Evolutionary conservation across 1,284 basidiomycete species (phyloP).

Genomic region (Ganoderma leucocontextum): DNA sequence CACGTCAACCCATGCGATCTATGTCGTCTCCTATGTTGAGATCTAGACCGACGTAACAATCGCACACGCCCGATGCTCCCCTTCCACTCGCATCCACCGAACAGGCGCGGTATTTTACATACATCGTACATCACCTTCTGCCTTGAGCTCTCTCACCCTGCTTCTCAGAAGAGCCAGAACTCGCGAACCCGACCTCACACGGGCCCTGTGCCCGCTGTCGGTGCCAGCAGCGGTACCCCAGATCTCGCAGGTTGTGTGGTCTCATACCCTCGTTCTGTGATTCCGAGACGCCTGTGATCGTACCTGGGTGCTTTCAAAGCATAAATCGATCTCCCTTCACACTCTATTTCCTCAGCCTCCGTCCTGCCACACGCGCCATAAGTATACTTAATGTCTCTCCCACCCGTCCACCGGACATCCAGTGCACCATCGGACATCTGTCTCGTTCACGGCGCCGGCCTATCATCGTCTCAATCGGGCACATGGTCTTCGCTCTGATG

Average conservation of each 20-base stretch:
- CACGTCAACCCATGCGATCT: not conserved
- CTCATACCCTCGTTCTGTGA: slow-evolving; percentile 30
- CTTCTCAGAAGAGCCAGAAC: not conserved
- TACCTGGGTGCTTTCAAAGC: slow-evolving; percentile 28
- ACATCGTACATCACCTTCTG: slow-evolving; percentile 24
- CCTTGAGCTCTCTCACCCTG: not conserved
- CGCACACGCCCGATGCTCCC: not conserved
- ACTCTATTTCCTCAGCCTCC: slow-evolving; percentile 26
- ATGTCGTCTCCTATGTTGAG: not conserved
- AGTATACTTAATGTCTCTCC: not conserved
- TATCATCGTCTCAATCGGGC: not conserved
- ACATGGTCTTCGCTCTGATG: not conserved
- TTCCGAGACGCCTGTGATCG: slow-evolving; percentile 23
- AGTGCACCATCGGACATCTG: not conserved
- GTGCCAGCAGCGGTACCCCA: slow-evolving; percentile 25
- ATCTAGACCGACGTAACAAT: slow-evolving; percentile 11
- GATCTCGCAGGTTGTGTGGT: slow-evolving; percentile 23
- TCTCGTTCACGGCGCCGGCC: not conserved
- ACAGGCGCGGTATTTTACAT: slow-evolving; percentile 22
- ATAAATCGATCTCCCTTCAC: slow-evolving; percentile 26
- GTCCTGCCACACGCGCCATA: slow-evolving; percentile 19
- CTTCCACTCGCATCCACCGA: not conserved
- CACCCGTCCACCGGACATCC: slow-evolving; percentile 13
- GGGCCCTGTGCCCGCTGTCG: slow-evolving; percentile 17
- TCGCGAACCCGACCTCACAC: slow-evolving; percentile 9